Base-by-base conservation (phyloP, 352 stramenopile species). In the Pythium phragmitis region DNA sequence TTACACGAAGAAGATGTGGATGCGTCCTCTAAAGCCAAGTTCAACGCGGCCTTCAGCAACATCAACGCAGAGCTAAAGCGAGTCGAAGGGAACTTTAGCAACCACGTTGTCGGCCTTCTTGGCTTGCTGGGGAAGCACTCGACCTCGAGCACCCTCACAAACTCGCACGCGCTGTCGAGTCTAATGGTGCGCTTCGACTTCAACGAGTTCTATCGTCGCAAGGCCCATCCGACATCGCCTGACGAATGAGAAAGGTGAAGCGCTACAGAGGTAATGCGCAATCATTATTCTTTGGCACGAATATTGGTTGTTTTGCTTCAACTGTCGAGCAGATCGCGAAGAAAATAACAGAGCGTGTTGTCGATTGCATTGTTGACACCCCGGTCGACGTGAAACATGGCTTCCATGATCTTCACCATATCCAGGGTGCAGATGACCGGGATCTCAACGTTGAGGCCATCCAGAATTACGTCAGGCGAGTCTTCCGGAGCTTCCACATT, bases 181-280 rank as follows among this genome's bases (percentile, higher is more conserved):
- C 73, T 97, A 9, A 78, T 90, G 42, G 92, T 92, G 9, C 89
- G 89, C 8, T 93, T 97, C 45, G 91, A 97, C 67, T 97, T 97
- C 64, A 97, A 97, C 64, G 87, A 96, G 70, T 97, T 80, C 48
- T 97, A 97, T 30, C 69, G 72, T 43, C 81, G 76, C 33, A 89
- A 92, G 57, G 76, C 63, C 17, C 57, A 70, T 19, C 70, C 81
- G 41, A 33, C 60, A 14, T 57, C 60, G 33, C 39, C 57, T 46
- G 77, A 88, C 33, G 79, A 88, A 61, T 89, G 68, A 76, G 16
- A 17, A 39, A 26, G 19, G 33, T 43, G 16, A 42, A 39, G 7
- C 11, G 7, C 34, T 39, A 11, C 34, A 9, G 34, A 39, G 34
- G 34, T 39, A 39, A 39, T 49, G 26, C 26, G 26, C 26, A 30